Base-by-base conservation (phyloP, 2,329 filamentous ascomycete genomes). In the Cordyceps farinosa region DNA sequence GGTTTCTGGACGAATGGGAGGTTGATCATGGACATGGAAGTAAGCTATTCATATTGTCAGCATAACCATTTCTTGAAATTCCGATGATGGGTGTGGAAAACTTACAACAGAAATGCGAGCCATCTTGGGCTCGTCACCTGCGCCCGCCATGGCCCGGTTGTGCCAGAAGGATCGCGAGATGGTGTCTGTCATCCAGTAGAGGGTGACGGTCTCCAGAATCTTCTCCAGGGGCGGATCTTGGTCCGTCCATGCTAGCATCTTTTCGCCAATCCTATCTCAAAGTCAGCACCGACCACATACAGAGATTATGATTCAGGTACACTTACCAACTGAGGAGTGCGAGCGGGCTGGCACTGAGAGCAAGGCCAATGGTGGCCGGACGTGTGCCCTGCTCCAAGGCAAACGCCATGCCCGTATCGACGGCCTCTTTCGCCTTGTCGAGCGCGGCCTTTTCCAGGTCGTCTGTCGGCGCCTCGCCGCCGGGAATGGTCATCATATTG, bases 141-240 rank as follows among this genome's bases (percentile, higher is more conserved):
- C 29, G 29, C 10, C 36, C 27, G 50, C 30, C 58, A 67, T 50
- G 1, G 53, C 64, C 8, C 81, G 76, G 64, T 86, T 85, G 1
- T 79, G 75, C 69, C 80, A 86, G 36, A 84, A 78, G 15, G 73
- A 78, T 10, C 76, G 76, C 0, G 80, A 76, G 48, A 78, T 78
- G 7, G 76, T 80, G 27, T 78, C 78, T 0, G 82, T 84, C 63
- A 85, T 74, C 83, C 84, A 87, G 68, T 84, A 87, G 4, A 86
- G 67, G 1, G 78, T 79, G 15, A 83, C 77, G 27, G 76, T 71
- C n/a, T 78, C 76, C 3, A 87, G 71, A 11, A 86, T 81, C 2
- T 74, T 75, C 42, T 79, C 70, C 8, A 81, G 63, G 1, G 72
- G 68, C 0, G 78, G 78, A 10, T 67, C 55, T 4, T 73, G 68